These are phyloP conservation scores for Platanthera zijinensis DNA, from an alignment of 106 monocot genomes.

Conservation along the genomic window DNA sequence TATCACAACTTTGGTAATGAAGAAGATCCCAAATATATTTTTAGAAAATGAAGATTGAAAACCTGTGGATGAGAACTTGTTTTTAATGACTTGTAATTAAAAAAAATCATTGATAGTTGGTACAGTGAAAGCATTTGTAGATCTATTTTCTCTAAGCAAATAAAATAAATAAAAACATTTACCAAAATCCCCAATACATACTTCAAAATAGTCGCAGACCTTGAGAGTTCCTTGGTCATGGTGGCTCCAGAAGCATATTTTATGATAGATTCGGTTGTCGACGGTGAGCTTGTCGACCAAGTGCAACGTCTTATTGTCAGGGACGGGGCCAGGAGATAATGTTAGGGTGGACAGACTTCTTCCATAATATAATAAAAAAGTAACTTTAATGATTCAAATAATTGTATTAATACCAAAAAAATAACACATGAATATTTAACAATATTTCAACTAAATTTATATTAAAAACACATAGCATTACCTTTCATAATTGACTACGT, in stretches of 20 bases:
- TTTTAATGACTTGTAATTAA: neutral
- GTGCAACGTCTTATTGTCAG: too few species aligned
- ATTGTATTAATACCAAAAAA: too few species aligned
- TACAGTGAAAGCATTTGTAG: neutral
- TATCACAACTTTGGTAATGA: neutral
- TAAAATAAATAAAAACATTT: neutral
- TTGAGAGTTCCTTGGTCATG: constrained; percentile 77
- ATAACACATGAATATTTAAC: too few species aligned
- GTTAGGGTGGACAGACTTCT: too few species aligned
- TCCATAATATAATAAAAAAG: too few species aligned
- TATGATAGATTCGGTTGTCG: constrained; percentile 73
- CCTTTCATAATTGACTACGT: too few species aligned
- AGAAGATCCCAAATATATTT: neutral
- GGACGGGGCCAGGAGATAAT: too few species aligned
- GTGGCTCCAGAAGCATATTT: constrained; percentile 90
- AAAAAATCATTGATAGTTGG: neutral
- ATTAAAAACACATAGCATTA: too few species aligned
- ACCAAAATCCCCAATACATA: neutral
- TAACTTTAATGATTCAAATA: too few species aligned
- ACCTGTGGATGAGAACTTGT: neutral
- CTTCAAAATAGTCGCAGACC: neutral
- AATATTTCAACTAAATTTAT: too few species aligned
- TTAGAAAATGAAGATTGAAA: too few species aligned
- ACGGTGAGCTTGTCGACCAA: constrained; percentile 85
- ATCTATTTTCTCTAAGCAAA: neutral